phyloP scores from a whole-genome alignment of 2,329 filamentous ascomycete species.

The Alternaria ventricosa region DNA sequence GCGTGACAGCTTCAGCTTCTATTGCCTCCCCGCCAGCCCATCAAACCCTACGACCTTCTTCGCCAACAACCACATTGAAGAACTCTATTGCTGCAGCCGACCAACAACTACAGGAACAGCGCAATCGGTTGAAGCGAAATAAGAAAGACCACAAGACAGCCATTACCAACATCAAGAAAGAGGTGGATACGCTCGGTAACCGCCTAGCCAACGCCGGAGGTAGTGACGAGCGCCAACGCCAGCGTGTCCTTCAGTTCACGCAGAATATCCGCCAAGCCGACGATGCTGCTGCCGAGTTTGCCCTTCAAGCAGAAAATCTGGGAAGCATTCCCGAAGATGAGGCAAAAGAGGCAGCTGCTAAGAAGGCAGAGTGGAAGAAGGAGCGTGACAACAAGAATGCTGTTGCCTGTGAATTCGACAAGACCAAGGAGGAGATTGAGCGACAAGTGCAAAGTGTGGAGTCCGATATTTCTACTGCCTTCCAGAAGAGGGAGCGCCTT shows the following conservation, averaged over 20 bases:
- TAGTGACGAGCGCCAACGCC: slow-evolving; percentile 76
- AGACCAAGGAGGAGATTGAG: slow-evolving; percentile 67
- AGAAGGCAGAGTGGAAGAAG: slow-evolving; percentile 64
- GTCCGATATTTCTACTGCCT: slow-evolving; percentile 67
- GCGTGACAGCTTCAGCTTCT: slow-evolving; percentile 31
- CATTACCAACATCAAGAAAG: slow-evolving; percentile 71
- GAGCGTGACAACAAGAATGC: slow-evolving; percentile 60
- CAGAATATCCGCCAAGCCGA: slow-evolving; percentile 75
- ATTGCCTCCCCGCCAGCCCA: slow-evolving; percentile 59
- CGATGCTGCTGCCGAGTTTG: slow-evolving; percentile 64
- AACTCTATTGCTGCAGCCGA: slow-evolving; percentile 78
- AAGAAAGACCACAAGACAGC: slow-evolving; percentile 78
- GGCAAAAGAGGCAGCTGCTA: slow-evolving; percentile 61
- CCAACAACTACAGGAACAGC: slow-evolving; percentile 72
- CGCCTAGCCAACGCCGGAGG: slow-evolving; percentile 72
- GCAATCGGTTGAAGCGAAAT: slow-evolving; percentile 70
- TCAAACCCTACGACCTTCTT: slow-evolving; percentile 73
- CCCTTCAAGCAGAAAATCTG: slow-evolving; percentile 67
- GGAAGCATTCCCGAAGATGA: slow-evolving; percentile 70
- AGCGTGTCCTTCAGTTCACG: slow-evolving; percentile 76
- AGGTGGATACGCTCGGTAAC: slow-evolving; percentile 72
- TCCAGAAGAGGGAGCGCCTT: slow-evolving; percentile 75
- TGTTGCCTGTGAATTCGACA: slow-evolving; percentile 64
- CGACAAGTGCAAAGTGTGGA: slow-evolving; percentile 68
- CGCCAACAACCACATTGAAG: slow-evolving; percentile 76